phyloP scores from a whole-genome alignment of 2,329 filamentous ascomycete genomes.

The Coniochaeta hoffmannii region DNA sequence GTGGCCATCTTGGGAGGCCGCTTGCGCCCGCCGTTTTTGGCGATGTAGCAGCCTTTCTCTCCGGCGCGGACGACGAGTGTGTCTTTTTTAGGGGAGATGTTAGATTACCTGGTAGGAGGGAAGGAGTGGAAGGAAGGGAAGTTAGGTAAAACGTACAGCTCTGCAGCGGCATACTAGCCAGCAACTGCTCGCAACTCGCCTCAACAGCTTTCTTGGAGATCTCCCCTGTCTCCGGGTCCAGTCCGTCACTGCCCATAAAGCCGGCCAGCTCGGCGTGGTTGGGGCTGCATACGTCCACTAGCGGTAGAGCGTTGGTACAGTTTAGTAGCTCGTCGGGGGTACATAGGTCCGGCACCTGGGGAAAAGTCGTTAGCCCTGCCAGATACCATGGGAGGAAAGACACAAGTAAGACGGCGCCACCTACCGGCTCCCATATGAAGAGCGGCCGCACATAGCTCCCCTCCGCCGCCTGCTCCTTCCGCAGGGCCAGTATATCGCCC shows the following conservation, averaged over 20 bases:
- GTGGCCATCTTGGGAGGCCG: constrained; percentile 20
- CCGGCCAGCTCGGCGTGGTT: constrained; percentile 85
- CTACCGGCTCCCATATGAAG: constrained; percentile 93
- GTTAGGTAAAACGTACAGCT: no score
- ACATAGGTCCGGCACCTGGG: constrained; percentile 70
- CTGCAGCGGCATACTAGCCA: constrained; percentile 56
- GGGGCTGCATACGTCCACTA: constrained; percentile 61
- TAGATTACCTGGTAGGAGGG: no score
- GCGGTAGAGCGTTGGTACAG: constrained; percentile 53
- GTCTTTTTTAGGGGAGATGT: no score
- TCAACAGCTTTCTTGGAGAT: constrained; percentile 47
- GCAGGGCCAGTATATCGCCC: constrained; percentile 56
- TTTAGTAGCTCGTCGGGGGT: constrained; percentile 60
- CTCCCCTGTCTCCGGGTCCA: constrained; percentile 46
- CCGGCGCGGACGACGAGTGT: constrained; percentile 64
- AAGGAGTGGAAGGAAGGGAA: no score
- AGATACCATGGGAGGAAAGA: no score
- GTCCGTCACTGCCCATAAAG: constrained; percentile 62
- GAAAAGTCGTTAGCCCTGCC: no score
- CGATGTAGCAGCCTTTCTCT: constrained; percentile 63
- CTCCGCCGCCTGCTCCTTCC: constrained; percentile 28
- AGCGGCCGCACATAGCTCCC: constrained; percentile 48
- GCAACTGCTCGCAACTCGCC: constrained; percentile 53
- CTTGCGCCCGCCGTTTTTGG: constrained; percentile 48
- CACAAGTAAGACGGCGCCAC: no score